Base-by-base conservation (phyloP, 805 yeast genomes). In the Pichia scutulata region DNA sequence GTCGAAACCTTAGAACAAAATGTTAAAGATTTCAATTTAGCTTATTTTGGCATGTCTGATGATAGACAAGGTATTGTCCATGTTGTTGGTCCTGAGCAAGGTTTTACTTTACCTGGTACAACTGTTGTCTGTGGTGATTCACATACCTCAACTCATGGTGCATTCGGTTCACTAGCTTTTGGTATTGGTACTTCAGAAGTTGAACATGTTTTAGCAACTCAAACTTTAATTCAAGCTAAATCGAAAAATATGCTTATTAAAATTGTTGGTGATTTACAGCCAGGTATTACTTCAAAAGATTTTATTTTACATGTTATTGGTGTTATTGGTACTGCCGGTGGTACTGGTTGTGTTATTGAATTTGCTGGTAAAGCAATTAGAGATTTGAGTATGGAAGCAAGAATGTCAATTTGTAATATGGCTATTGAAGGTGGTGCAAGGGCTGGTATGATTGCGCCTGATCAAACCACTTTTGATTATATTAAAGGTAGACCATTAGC, bases 331-430 rank as follows among this genome's bases (percentile, higher is more conserved):
- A 93, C 99, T 57, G 99, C 99, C 54, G 99, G 99, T 71, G 99
- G 99, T 73, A 93, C 98, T 52, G 99, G 99, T 48, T 75, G 82
- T 62, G 99, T 93, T 52, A 87, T 93, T 67, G 99, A 93, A 73
- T 93, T 92, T 71, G 93, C 95, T 45, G 99, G 99, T 68, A 80
- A 84, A 59, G 97, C 98, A 51, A 90, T 93, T 61, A 88, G 86
- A 69, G 80, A 77, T 55, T 77, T 93, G 55, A 80, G 95, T 30
- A 89, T 93, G 89, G 99, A 93, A 72, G 97, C 98, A 12, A 81
- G 99, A 72, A 93, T 93, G 99, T 89, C 98, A 49, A 93, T 93
- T 75, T 93, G 99, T 78, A 93, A 93, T 69, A 93, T 93, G 99
- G 84, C 98, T 43, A 92, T 93, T 63, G 99, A 93, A 74, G 99